A percentile compares a stretch with the other conserved stretches of the same genome.
Conservation (phyloP, 164 flowering plant species). For the Platanus orientalis region DNA sequence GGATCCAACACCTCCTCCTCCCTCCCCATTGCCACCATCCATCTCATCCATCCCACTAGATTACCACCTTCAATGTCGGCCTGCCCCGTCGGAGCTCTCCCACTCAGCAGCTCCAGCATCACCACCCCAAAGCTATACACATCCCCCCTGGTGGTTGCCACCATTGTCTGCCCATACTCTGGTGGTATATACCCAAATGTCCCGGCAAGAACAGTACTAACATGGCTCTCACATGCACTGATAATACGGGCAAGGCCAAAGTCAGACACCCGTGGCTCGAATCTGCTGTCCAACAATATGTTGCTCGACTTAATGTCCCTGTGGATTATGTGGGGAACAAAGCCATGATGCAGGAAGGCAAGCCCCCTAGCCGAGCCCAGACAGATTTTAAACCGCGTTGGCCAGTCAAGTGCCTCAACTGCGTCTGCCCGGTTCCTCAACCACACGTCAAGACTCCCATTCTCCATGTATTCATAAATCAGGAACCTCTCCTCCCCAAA, state of each 20-base stretch:
- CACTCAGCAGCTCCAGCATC: conserved; percentile 57
- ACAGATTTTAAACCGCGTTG: conserved; percentile 50
- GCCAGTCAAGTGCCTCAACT: conserved; percentile 50
- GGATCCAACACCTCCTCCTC: conserved; percentile 44
- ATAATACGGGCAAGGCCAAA: conserved; percentile 68
- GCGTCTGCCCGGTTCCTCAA: conserved; percentile 54
- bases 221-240: conserved; percentile 66
- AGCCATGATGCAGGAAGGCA: conserved; percentile 69
- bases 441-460: conserved; percentile 70
- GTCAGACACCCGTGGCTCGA: conserved; percentile 60
- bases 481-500: conserved; percentile 50
- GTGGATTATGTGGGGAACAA: conserved; percentile 64
- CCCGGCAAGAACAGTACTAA: conserved; percentile 61
- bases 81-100: conserved; percentile 57
- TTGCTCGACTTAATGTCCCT: conserved; percentile 73
- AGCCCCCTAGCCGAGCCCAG: conserved; percentile 58
- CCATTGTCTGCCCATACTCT: conserved; percentile 58
- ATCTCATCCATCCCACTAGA: conserved; percentile 70
- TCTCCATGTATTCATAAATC: conserved; percentile 64
- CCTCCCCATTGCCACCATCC: conserved; percentile 37
- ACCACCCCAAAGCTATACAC: conserved; percentile 69
- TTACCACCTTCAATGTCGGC: conserved; percentile 61
- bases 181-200: conserved; percentile 70
- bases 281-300: conserved; percentile 40
- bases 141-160: conserved; percentile 55